A percentile compares a stretch with the other conserved stretches of the same genome.
Conservation (phyloP, 495 filamentous ascomycete species). For the Lichenothelia convexa region DNA sequence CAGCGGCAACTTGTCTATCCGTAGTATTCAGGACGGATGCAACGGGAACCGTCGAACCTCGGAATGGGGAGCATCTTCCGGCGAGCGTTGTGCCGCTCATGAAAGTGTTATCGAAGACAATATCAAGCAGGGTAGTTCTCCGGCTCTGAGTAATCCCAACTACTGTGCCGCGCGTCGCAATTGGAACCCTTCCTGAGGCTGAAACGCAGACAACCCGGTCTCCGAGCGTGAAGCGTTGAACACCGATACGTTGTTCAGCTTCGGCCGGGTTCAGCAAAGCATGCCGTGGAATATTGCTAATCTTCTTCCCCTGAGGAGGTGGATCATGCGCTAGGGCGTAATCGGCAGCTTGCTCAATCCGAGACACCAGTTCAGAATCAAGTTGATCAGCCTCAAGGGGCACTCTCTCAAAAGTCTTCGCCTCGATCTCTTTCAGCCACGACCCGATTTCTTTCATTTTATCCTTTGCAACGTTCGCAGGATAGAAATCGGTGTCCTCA, state of each 20-base stretch:
- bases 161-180: conserved; percentile 79
- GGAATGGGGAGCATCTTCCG: conserved; percentile 84
- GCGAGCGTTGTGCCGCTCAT: conserved; percentile 88
- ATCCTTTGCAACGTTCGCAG: conserved; percentile 45
- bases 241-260: conserved; percentile 73
- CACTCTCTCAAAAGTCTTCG: conserved; percentile 79
- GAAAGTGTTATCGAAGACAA: conserved; percentile 85
- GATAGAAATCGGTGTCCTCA: conserved; percentile 74
- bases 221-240: conserved; percentile 69
- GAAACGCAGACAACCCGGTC: conserved; percentile 88
- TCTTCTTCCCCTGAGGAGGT: conserved; percentile 37
- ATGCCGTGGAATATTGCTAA: conserved; percentile 61
- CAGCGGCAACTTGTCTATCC: conserved; percentile 59
- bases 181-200: conserved; percentile 85
- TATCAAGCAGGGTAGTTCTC: conserved; percentile 63
- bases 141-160: conserved; percentile 77
- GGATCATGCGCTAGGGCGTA: conserved; percentile 29
- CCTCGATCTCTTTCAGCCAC: conserved; percentile 81
- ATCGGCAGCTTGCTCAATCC: conserved; percentile 65
- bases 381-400: conserved; percentile 91
- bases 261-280: conserved; percentile 81
- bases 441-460: conserved; percentile 74
- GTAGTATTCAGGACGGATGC: conserved; percentile 75
- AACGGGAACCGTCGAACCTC: conserved; percentile 76
- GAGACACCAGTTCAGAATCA: conserved; percentile 70